Conservation (phyloP, 352 stramenopile genomes). For the Pelagophyceae sp. region DNA sequence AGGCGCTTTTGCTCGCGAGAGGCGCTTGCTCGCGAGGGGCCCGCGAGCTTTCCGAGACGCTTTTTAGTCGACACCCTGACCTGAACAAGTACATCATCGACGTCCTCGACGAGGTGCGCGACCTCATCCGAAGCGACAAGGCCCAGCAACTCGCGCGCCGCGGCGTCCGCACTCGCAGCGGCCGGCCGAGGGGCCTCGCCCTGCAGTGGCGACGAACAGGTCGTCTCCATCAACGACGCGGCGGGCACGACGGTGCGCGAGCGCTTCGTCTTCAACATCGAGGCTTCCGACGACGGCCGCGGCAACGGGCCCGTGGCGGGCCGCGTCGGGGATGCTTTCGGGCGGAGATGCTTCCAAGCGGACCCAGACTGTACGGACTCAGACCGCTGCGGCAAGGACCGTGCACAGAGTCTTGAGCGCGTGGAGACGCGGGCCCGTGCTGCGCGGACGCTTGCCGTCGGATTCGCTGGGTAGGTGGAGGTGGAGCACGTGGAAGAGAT, state of each 20-base stretch:
- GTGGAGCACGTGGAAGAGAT: not conserved
- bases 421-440: too few species aligned
- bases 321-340: not conserved
- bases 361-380: not conserved
- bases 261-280: constrained; percentile 4
- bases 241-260: not conserved
- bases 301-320: not conserved
- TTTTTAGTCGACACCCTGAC: not conserved
- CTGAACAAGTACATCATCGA: constrained; percentile 5
- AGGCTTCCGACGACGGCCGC: not conserved
- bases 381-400: too few species aligned
- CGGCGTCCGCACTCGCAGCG: not conserved
- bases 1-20: not conserved
- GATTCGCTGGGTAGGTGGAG: not conserved
- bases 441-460: too few species aligned
- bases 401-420: too few species aligned
- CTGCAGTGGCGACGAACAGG: not conserved
- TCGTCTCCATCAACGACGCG: not conserved
- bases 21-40: not conserved
- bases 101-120: not conserved
- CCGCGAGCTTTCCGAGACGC: not conserved
- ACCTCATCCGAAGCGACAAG: too few species aligned
- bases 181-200: not conserved
- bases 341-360: not conserved
- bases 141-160: not conserved